A percentile compares a stretch with the other conserved stretches of the same genome.
These are phyloP conservation scores for Aspergillus sp. DNA, from an alignment of 2,329 filamentous ascomycete genomes.

Conservation along the genomic window DNA sequence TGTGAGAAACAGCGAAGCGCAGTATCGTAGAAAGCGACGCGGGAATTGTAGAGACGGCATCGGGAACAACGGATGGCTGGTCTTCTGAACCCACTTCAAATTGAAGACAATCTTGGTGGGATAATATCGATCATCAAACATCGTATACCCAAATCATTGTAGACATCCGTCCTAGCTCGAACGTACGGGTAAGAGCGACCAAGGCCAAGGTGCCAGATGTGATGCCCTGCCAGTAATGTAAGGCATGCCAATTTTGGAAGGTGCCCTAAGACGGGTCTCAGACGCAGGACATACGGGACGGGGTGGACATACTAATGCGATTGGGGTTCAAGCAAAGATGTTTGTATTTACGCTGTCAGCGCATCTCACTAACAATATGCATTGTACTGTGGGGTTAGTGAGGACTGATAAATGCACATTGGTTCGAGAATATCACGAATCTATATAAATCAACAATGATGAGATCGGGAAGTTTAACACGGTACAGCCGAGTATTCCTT, in stretches of 20 bases:
- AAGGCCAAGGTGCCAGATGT: neutral
- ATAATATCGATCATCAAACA: neutral
- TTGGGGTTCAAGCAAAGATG: neutral
- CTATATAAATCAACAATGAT: no score
- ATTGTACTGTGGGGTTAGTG: neutral
- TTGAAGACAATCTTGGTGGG: neutral
- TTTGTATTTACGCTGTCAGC: no score
- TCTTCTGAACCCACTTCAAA: neutral
- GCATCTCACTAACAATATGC: neutral
- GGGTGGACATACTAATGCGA: neutral
- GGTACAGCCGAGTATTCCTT: no score
- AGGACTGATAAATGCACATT: no score
- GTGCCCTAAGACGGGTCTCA: neutral
- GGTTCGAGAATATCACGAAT: no score
- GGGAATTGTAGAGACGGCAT: neutral
- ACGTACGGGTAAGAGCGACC: conserved; percentile 2
- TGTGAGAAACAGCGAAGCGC: neutral
- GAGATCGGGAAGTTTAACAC: no score
- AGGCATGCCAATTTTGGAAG: neutral
- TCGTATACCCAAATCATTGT: neutral
- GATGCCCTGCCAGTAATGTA: neutral
- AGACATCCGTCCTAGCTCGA: neutral
- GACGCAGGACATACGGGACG: neutral
- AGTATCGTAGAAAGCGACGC: conserved; percentile 1
- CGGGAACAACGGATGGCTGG: neutral